phyloP scores from a whole-genome alignment of 345 rosid species.

The Acer yangbiense region DNA sequence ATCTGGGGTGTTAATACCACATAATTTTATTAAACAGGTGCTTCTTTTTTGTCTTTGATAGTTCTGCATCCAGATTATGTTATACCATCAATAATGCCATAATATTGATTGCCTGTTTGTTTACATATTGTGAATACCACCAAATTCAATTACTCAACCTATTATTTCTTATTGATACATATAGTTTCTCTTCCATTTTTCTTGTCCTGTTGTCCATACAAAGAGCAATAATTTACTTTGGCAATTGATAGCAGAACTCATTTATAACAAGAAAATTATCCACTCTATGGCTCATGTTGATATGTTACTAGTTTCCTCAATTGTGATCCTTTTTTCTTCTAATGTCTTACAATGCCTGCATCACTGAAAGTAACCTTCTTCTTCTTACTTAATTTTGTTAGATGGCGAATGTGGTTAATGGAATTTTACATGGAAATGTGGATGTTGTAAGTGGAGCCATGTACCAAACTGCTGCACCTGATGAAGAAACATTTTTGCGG shows the following conservation, averaged over 20 bases:
- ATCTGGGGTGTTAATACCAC: not conserved
- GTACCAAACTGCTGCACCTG: constrained; percentile 46
- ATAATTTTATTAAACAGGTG: not conserved
- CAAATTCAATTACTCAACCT: not conserved
- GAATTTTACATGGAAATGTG: constrained; percentile 53
- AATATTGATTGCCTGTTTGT: not conserved
- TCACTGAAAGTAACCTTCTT: constrained; percentile 24
- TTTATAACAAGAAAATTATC: not conserved
- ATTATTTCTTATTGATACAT: too few species aligned
- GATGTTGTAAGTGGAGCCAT: constrained; percentile 58
- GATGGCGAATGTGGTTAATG: constrained; percentile 82
- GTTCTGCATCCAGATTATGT: not conserved
- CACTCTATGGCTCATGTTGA: constrained; percentile 6
- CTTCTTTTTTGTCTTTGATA: not conserved
- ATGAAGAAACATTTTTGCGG: constrained; percentile 82
- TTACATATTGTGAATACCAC: not conserved
- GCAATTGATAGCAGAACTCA: not conserved
- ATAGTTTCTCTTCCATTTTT: not conserved
- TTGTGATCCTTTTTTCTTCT: not conserved
- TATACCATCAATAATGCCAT: not conserved
- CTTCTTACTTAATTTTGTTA: constrained; percentile 35
- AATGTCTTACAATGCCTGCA: constrained; percentile 11
- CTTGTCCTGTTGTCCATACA: not conserved
- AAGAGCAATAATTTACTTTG: not conserved
- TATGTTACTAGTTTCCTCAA: not conserved